Conservation (phyloP, 768 basidiomycete species). For the Glaciozyma antarctica region DNA sequence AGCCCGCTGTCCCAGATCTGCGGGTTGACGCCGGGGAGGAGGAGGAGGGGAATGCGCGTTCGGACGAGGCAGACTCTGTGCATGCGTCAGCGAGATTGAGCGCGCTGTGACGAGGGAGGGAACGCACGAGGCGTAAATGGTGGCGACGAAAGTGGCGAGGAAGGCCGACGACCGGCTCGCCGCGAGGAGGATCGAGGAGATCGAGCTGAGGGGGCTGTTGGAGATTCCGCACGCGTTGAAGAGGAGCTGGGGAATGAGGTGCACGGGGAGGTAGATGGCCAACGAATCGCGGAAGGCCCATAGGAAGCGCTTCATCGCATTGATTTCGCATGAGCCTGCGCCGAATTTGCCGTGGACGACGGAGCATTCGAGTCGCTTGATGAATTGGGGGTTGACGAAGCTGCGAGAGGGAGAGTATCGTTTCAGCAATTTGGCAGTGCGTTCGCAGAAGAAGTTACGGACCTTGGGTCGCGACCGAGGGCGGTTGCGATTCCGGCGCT, state of each 20-base stretch:
- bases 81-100: neutral
- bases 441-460: no score
- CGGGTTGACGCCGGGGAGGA: neutral
- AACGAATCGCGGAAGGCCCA: constrained; percentile 29
- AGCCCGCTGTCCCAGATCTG: constrained; percentile 23
- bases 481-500: neutral
- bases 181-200: constrained; percentile 23
- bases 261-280: constrained; percentile 31
- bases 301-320: constrained; percentile 20
- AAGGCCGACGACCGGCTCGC: constrained; percentile 30
- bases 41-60: constrained; percentile 26
- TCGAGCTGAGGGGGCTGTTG: neutral
- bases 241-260: constrained; percentile 29
- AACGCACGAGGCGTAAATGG: constrained; percentile 20
- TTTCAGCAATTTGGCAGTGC: neutral
- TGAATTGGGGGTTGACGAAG: constrained; percentile 14
- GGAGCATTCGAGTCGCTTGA: constrained; percentile 24
- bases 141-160: constrained; percentile 33
- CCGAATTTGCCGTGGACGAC: constrained; percentile 27
- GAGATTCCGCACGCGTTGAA: constrained; percentile 19
- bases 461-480: constrained; percentile 7
- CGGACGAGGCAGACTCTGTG: constrained; percentile 30
- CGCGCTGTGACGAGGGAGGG: neutral
- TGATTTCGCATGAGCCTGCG: constrained; percentile 27
- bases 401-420: neutral